Base-by-base conservation (phyloP, 2,329 filamentous ascomycete genomes). In the Claviceps purpurea region DNA sequence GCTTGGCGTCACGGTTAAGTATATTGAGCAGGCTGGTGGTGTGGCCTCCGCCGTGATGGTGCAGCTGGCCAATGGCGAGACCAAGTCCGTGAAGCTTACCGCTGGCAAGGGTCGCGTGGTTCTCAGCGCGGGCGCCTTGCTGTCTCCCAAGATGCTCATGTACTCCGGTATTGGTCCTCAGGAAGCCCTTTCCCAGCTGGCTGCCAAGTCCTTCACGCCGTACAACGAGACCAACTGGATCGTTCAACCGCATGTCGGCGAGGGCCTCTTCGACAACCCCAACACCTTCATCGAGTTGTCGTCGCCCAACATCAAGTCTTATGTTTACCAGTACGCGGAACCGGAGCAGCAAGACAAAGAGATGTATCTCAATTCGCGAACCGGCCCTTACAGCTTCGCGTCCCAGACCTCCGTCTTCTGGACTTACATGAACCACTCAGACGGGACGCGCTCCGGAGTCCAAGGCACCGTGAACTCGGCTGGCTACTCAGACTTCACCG, bases 401-500 rank as follows among this genome's bases (percentile, higher is more conserved):
- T 73, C 72, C 5, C 71, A 77, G 54, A 77, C 74, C 0, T 70
- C 71, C 7, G 73, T 70, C 0, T 78, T 79, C 65, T 79, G 76
- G 75, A 68, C 68, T 34, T 71, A 68, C 39, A 60, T 75, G 38
- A 59, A 65, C 8, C 69, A 73, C 52, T 57, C 60, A 3, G 69
- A 75, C 49, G 72, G 71, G 6, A 62, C 59, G 11, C 59, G 63
- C 4, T 65, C 70, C 3, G 74, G 70, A 0, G 66, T 77, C 22
- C 76, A 79, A 56, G 76, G 75, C 6, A 79, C 75, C 0, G 72
- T 79, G 52, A 73, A 73, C 61, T 70, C 71, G 0, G 63, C 71
- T 0, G 76, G 76, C 2, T 70, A 65, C 42, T 60, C 62, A 1
- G 70, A 64, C 8, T 73, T 62, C 57, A 69, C 54, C 1, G 58